These are phyloP conservation scores for Orbilia oligospora DNA, from an alignment of 2,329 filamentous ascomycete genomes.

Conservation along the genomic window DNA sequence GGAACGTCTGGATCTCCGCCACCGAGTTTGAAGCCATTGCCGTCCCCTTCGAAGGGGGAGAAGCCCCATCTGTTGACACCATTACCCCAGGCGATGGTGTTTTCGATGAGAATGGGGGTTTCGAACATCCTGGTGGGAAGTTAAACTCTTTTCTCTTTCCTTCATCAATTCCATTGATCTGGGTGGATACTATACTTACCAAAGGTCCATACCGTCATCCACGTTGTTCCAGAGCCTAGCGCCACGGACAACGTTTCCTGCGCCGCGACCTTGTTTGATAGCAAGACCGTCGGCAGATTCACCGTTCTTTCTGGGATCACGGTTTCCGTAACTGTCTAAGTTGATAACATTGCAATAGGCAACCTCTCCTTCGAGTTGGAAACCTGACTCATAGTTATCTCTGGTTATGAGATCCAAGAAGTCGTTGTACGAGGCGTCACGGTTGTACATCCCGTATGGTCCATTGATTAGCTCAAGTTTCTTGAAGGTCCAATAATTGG, in stretches of 20 bases:
- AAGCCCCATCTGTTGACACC: constrained; percentile 70
- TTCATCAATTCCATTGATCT: constrained; percentile 38
- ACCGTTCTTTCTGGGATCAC: constrained; percentile 71
- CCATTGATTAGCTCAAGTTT: constrained; percentile 67
- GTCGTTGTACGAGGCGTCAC: constrained; percentile 66
- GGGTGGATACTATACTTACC: constrained; percentile 46
- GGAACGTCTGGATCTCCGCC: constrained; percentile 66
- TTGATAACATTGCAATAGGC: constrained; percentile 68
- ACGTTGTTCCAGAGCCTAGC: constrained; percentile 71
- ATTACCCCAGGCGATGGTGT: constrained; percentile 70
- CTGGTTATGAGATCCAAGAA: constrained; percentile 67
- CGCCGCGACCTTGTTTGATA: constrained; percentile 69
- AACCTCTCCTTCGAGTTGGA: constrained; percentile 66
- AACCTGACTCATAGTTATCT: constrained; percentile 68
- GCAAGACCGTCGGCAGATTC: constrained; percentile 71
- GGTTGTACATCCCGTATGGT: constrained; percentile 67
- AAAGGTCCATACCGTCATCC: constrained; percentile 70
- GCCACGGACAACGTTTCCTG: constrained; percentile 69
- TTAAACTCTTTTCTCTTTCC: background rate
- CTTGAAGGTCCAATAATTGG: constrained; percentile 70
- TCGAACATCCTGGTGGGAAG: constrained; percentile 65
- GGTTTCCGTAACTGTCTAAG: constrained; percentile 69
- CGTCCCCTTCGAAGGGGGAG: constrained; percentile 68
- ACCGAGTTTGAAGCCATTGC: constrained; percentile 71
- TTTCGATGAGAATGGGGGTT: constrained; percentile 68